Evolutionary conservation across 2,329 filamentous ascomycete species (phyloP), one percentile per base, ranked within the genome.

Genomic region (Xylariales sp.): DNA sequence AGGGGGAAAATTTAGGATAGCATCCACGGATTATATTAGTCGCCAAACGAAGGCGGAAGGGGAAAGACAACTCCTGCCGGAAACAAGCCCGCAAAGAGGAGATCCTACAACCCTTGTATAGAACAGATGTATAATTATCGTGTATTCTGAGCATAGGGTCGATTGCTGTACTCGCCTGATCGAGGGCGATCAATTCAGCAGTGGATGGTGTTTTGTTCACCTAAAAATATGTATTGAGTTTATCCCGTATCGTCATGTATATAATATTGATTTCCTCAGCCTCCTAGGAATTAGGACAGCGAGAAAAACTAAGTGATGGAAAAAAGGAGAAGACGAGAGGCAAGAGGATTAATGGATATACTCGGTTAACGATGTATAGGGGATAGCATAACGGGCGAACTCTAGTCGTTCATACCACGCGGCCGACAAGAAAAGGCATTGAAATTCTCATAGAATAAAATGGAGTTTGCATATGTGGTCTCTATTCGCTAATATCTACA

Each of bases 41-140:
- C 30, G 10, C 14, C 14, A 1, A 16, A 59, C 14, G 12, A 43
- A 5, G 23, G 48, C 39, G n/a, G 23, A 23, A 23, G 23, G 23
- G 23, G 23, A 23, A 23, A 23, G 23, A 23, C 23, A 23, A 23
- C 23, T 23, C 23, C 23, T 23, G 23, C 23, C 23, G 23, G 23
- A 23, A 23, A 23, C 23, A n/a, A 41, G 10, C 14, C 10, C 5
- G 39, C 39, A 10, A 41, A 14, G 10, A 14, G 39, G 12, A 23
- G 23, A 41, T 41, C 12, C 39, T 41, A 62, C 53, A 66, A 18
- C 34, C 41, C 34, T 23, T 54, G 48, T 63, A 43, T 63, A 60
- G 12, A 55, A 45, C 28, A 59, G 54, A 45, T 64, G 12, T 67
- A 39, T 48, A 54, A 63, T 32, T 34, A 23, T 3, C 23, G 39